Conservation (phyloP, 2,329 filamentous ascomycete genomes). For the Colletotrichum simmondsii region DNA sequence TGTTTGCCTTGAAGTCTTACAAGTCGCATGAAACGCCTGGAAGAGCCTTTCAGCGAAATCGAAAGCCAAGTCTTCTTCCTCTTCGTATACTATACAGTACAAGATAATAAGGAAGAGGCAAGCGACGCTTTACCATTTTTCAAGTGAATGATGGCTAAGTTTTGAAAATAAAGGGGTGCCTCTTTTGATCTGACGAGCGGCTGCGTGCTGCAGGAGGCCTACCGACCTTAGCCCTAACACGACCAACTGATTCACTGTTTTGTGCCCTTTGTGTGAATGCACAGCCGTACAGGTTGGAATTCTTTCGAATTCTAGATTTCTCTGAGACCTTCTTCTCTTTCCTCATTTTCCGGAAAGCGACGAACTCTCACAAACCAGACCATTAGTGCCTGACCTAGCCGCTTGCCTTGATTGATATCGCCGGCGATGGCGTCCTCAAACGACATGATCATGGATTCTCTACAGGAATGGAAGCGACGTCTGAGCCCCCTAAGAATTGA, state of each 20-base stretch:
- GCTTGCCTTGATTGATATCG: neutral
- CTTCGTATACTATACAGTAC: too few relatives aligned
- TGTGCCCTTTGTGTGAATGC: neutral
- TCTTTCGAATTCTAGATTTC: neutral
- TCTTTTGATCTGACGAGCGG: neutral
- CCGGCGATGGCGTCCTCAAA: neutral
- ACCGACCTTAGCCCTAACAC: neutral
- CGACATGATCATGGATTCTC: neutral
- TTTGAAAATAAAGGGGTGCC: too few relatives aligned
- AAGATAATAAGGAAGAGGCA: too few relatives aligned
- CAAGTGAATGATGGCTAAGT: too few relatives aligned
- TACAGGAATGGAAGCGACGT: conserved; percentile 1
- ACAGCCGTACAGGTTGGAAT: neutral
- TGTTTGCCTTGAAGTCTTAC: too few relatives aligned
- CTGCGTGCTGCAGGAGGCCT: neutral
- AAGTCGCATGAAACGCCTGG: too few relatives aligned
- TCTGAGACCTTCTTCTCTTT: neutral
- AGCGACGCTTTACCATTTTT: too few relatives aligned
- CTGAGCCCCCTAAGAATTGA: conserved; percentile 59
- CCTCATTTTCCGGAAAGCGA: neutral
- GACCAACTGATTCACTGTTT: neutral
- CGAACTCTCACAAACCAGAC: neutral
- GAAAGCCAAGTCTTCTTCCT: too few relatives aligned
- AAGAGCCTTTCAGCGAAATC: too few relatives aligned
- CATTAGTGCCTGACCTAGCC: neutral